Base-by-base conservation (phyloP, 2,329 filamentous ascomycete species). In the Trichophyton verrucosum region DNA sequence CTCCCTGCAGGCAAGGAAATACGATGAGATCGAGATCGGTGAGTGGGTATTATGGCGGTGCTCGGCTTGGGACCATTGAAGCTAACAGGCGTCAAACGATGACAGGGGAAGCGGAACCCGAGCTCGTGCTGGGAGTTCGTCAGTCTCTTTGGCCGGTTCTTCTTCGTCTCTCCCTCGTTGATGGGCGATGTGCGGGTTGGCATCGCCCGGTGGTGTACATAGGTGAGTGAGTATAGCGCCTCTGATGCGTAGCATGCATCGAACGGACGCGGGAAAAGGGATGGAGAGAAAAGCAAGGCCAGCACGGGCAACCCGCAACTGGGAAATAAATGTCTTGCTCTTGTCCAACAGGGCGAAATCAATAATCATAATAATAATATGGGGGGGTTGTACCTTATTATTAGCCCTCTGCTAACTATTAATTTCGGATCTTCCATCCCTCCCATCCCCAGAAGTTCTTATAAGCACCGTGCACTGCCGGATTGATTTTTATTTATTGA, bases 61-160 rank as follows among this genome's bases (percentile, higher is more conserved):
- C 49, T 55, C 49, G 24, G 49, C 49, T 36, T 36, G 46, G 15
- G 15, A 55, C 49, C 49, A 55, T 55, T 55, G 49, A 55, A 55
- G 49, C 49, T 55, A 55, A n/a, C 49, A 55, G 49, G 22, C 30
- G 49, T 55, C 49, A 27, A 38, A 38, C 15, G 49, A 8, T 55
- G 49, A 55, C 49, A 55, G 49, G 49, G 49, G 49, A 6, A 36
- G 49, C n/a, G 15, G 13, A 55, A n/a, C 49, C 49, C 49, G 13
- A 55, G 15, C 49, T 27, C 49, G 24, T 55, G 49, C 49, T 55
- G 15, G 15, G 5, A 33, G 27, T 33, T 36, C 49, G 15, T 55
- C 27, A 55, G 30, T 27, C 30, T 36, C 49, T 30, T 55, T 17
- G 33, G 49, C 3, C 27, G 27, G 17, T 55, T 15, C n/a, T 27